Evolutionary conservation across 495 filamentous ascomycete species (phyloP).

Genomic region (Podospora bellae-mahoneyi): DNA sequence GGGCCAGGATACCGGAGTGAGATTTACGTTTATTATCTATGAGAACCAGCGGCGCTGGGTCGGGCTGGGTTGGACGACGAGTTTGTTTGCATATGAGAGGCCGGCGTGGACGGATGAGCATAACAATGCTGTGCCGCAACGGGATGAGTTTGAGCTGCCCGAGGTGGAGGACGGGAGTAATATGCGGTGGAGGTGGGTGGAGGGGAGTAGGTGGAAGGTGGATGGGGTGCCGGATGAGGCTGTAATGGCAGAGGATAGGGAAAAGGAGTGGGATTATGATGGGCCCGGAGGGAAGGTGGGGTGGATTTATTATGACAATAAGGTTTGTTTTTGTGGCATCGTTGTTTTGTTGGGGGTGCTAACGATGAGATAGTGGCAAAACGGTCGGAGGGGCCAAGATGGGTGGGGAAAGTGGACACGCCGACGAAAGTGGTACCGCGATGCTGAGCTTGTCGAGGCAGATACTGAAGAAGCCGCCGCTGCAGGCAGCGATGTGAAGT

Average conservation of each 20-base stretch:
- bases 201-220: constrained; percentile 78
- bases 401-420: constrained; percentile 95
- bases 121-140: constrained; percentile 71
- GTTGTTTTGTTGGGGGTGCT: neutral
- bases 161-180: constrained; percentile 72
- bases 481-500: constrained; percentile 10
- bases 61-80: constrained; percentile 91
- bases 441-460: constrained; percentile 88
- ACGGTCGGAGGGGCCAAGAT: constrained; percentile 81
- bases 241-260: constrained; percentile 36
- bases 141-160: constrained; percentile 80
- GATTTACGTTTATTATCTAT: constrained; percentile 92
- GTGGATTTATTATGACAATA: constrained; percentile 98
- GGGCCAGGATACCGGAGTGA: constrained; percentile 65
- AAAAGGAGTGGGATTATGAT: constrained; percentile 49
- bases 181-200: constrained; percentile 86
- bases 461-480: constrained; percentile 31
- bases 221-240: constrained; percentile 66
- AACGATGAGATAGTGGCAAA: constrained; percentile 66
- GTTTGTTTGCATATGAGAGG: constrained; percentile 82
- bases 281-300: constrained; percentile 62
- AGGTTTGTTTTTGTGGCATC: constrained; percentile 52
- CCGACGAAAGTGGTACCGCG: constrained; percentile 90
- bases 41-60: constrained; percentile 97
- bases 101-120: constrained; percentile 95